These are phyloP conservation scores for Camellia sinensis DNA, from an alignment of 148 eudicot species.

Conservation along the genomic window DNA sequence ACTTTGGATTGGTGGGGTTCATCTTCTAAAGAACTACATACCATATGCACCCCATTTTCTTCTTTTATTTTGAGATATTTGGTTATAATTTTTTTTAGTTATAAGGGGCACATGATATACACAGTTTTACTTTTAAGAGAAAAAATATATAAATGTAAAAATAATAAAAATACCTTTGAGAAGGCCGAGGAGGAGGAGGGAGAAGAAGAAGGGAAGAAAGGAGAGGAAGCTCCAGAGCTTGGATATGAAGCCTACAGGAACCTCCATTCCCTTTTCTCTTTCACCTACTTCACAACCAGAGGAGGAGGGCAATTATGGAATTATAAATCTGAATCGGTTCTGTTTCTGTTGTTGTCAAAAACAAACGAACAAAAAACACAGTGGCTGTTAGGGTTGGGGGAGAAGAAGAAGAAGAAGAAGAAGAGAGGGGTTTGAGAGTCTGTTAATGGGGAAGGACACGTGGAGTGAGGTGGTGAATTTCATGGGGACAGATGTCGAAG, in stretches of 20 bases:
- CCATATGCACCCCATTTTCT: no score
- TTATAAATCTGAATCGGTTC: no score
- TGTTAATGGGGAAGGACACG: neutral
- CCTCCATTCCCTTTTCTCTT: conserved; percentile 40
- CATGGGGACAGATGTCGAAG: neutral
- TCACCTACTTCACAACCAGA: no score
- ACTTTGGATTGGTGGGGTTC: no score
- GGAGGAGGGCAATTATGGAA: neutral
- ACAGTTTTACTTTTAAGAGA: no score
- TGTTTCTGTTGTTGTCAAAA: neutral
- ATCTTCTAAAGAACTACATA: neutral
- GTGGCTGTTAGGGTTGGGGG: neutral
- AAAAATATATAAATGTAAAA: neutral
- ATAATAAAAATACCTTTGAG: conserved; percentile 47
- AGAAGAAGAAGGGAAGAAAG: conserved; percentile 69
- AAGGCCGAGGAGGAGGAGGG: conserved; percentile 57
- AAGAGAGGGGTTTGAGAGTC: neutral
- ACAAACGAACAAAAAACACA: no score
- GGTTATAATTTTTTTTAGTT: no score
- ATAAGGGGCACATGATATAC: no score
- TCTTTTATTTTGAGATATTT: no score
- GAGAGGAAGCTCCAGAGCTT: conserved; percentile 69
- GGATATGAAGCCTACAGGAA: conserved; percentile 63
- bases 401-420: neutral
- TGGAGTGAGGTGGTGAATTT: neutral